Evolutionary conservation across 495 filamentous ascomycete genomes (phyloP), one percentile per base, ranked within the genome.

Genomic region (Penicillium odoratum): DNA sequence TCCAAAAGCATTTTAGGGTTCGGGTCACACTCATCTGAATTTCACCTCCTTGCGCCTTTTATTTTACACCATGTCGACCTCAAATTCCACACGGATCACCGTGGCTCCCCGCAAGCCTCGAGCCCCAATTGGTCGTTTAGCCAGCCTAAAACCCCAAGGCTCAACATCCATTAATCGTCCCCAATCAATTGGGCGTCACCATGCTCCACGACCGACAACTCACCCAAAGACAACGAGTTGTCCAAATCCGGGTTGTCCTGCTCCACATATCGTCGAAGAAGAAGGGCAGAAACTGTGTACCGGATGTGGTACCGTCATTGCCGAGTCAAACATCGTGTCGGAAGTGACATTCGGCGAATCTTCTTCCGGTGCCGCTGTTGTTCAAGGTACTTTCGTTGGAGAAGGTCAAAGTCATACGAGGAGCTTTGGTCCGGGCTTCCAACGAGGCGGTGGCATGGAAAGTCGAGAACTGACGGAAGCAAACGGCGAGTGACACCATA

Each of bases 341-440:
- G 94, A 98, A 66, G 82, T 98, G 51, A 85, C 85, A 5, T 98
- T 97, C 64, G 92, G 92, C 49, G 92, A 97, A 73, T 86, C 81
- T 40, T 80, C 87, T 0, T 83, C 82, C 26, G 94, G 94, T 62
- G 93, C 91, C 50, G 92, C 93, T 31, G 82, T 93, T n/a, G 89
- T 96, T 9, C 91, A 97, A 67, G 94, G 94, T 61, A 89, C 84
- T 49, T 93, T 85, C 75, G 83, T 98, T 50, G 89, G 86, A 40
- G 90, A 90, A 57, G 88, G 89, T 69, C 89, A 95, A 66, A 82
- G 82, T 31, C 81, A 85, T 74, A 85, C 84, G 25, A 80, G 79
- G 49, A 85, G 82, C 64, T 78, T 78, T 61, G 87, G 85, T 11
- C 71, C 78, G 1, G 78, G 79, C 9, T 82, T 82, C 57, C 78